Conservation (phyloP, 805 yeast genomes). For the Ogataea minuta region DNA sequence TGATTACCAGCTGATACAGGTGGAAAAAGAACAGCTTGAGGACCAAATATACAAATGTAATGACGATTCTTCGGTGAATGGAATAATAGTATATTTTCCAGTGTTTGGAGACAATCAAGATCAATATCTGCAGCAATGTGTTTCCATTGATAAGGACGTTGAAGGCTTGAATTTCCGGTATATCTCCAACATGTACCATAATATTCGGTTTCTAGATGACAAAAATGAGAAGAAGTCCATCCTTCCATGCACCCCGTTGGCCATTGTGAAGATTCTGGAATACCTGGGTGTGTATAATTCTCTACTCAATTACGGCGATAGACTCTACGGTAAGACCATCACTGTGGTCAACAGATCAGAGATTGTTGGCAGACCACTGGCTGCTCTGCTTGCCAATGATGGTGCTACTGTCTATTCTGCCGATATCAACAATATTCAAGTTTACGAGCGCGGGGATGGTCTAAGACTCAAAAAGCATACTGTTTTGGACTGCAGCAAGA, state of each 20-base stretch:
- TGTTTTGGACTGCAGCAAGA: constrained; percentile 55
- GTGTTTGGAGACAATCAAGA: constrained; percentile 95
- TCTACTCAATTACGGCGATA: constrained; percentile 81
- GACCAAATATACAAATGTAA: constrained; percentile 82
- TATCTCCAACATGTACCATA: constrained; percentile 93
- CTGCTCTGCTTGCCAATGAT: constrained; percentile 93
- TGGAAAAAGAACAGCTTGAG: constrained; percentile 79
- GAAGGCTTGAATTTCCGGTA: constrained; percentile 92
- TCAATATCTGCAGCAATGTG: constrained; percentile 91
- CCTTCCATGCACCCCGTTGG: constrained; percentile 95
- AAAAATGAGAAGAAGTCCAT: constrained; percentile 70
- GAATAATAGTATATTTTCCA: constrained; percentile 97
- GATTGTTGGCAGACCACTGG: constrained; percentile 95
- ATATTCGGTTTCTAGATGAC: constrained; percentile 77
- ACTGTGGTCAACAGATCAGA: constrained; percentile 92
- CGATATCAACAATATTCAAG: constrained; percentile 83
- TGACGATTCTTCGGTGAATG: constrained; percentile 70
- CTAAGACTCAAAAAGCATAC: constrained; percentile 77
- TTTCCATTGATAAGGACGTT: constrained; percentile 88
- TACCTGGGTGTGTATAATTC: constrained; percentile 84
- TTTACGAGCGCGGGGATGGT: constrained; percentile 93
- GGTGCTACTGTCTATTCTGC: constrained; percentile 96
- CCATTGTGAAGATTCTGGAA: constrained; percentile 90
- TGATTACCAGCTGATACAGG: constrained; percentile 70
- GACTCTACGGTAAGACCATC: constrained; percentile 89